Evolutionary conservation across 1,284 basidiomycete genomes (phyloP).

Genomic region (Leucoagaricus sp.): DNA sequence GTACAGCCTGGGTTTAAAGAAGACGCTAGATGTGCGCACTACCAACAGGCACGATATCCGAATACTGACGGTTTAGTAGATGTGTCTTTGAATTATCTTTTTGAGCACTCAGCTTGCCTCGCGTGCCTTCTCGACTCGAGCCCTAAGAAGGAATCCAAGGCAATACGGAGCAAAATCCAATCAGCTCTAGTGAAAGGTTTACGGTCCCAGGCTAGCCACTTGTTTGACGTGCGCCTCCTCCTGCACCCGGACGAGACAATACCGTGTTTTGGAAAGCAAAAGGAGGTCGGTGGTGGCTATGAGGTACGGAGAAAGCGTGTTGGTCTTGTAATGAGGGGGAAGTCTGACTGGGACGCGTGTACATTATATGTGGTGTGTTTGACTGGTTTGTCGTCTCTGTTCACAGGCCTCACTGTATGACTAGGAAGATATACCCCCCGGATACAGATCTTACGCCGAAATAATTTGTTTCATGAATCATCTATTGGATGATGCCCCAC

Average conservation of each 20-base stretch:
- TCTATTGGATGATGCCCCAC: constrained; percentile 34
- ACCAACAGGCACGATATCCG: not conserved
- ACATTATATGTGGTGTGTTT: constrained; percentile 66
- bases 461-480: constrained; percentile 46
- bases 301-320: constrained; percentile 60
- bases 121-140: constrained; percentile 12
- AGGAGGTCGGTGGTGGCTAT: constrained; percentile 44
- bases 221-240: constrained; percentile 62
- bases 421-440: constrained; percentile 71
- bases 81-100: constrained; percentile 55
- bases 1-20: not conserved
- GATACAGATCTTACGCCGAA: constrained; percentile 47
- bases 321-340: constrained; percentile 32
- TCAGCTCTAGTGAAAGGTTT: constrained; percentile 54
- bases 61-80: constrained; percentile 38
- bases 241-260: constrained; percentile 27
- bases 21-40: too few species aligned
- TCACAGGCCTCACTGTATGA: not conserved
- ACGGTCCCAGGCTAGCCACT: constrained; percentile 41
- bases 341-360: constrained; percentile 57
- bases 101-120: constrained; percentile 41
- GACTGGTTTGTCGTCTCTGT: constrained; percentile 5
- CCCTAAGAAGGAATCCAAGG: not conserved
- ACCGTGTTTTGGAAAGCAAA: constrained; percentile 35
- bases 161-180: constrained; percentile 40